Conservation (phyloP, 139 green algal genomes). For the Gonium pectorale region DNA sequence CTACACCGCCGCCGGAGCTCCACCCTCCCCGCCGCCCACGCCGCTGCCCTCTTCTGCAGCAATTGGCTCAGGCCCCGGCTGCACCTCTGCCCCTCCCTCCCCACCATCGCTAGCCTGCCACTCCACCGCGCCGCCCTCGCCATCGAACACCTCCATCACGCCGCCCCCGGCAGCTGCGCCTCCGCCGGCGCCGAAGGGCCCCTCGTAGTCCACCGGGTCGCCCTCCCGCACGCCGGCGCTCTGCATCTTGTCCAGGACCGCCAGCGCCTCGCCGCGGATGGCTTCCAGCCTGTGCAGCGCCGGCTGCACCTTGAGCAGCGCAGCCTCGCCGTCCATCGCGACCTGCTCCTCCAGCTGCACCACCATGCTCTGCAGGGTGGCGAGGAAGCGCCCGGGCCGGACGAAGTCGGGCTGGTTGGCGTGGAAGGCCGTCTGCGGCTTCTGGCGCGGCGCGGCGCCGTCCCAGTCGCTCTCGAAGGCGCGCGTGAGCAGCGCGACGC, state of each 20-base stretch:
- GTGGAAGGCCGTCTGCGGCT: slow-evolving; percentile 10
- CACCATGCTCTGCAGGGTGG: slow-evolving; percentile 58
- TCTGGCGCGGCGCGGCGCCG: slow-evolving; percentile 30
- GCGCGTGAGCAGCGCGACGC: slow-evolving; percentile 47
- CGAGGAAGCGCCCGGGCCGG: slow-evolving; percentile 64
- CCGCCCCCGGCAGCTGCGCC: too few species aligned
- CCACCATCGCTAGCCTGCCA: too few species aligned
- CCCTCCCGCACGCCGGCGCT: neutral
- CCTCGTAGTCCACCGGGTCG: too few species aligned
- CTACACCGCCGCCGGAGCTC: too few species aligned
- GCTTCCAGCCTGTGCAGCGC: slow-evolving; percentile 56
- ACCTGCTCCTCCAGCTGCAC: slow-evolving; percentile 34
- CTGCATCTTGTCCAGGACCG: slow-evolving; percentile 66
- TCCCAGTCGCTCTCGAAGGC: slow-evolving; percentile 63
- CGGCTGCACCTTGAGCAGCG: neutral
- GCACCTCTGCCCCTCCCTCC: too few species aligned
- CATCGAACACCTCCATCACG: too few species aligned
- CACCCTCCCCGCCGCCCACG: too few species aligned
- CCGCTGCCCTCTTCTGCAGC: too few species aligned
- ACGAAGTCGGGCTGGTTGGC: slow-evolving; percentile 60
- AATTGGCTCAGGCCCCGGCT: too few species aligned
- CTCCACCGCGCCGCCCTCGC: too few species aligned
- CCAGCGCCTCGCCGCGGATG: slow-evolving; percentile 57
- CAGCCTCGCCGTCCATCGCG: neutral
- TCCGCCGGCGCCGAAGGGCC: too few species aligned